Percentiles rank a stretch among this genome's conserved stretches.
phyloP scores from a whole-genome alignment of 495 filamentous ascomycete genomes.

The Pyrenula massariospora region DNA sequence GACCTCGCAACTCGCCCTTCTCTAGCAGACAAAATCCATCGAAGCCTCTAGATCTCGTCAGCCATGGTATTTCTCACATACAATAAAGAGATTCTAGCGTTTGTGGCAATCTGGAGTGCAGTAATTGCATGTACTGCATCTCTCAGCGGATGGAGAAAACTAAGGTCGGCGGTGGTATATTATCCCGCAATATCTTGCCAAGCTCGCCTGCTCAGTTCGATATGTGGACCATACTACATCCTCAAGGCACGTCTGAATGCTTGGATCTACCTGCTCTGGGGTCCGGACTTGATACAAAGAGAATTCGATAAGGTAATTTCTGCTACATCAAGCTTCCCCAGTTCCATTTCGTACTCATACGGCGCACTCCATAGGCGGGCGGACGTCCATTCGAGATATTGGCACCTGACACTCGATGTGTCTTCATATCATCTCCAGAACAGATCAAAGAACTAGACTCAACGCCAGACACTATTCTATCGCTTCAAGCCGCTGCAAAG shows the following conservation, averaged over 20 bases:
- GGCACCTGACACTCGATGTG: constrained; percentile 10
- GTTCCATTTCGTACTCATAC: background rate
- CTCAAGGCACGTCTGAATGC: no score
- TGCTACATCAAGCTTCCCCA: background rate
- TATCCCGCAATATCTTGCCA: background rate
- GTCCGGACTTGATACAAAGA: no score
- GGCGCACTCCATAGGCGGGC: constrained; percentile 5
- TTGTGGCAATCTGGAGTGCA: no score
- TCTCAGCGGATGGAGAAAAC: background rate
- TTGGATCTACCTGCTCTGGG: no score
- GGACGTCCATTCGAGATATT: constrained; percentile 11
- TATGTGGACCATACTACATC: no score
- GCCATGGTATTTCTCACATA: no score
- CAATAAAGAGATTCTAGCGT: no score
- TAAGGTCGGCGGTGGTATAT: background rate
- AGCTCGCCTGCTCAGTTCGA: background rate
- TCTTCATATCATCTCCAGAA: constrained; percentile 12
- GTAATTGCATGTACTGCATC: background rate
- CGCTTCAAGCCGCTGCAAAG: constrained; percentile 18
- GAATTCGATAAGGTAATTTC: background rate
- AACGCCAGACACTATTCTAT: constrained; percentile 13
- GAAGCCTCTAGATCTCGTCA: no score
- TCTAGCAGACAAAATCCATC: no score
- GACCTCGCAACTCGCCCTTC: no score
- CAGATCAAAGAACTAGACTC: constrained; percentile 15